Percentiles rank a stretch among this genome's conserved stretches.
phyloP scores from a whole-genome alignment of 306 rosid genomes.

The Quercus dentata region DNA sequence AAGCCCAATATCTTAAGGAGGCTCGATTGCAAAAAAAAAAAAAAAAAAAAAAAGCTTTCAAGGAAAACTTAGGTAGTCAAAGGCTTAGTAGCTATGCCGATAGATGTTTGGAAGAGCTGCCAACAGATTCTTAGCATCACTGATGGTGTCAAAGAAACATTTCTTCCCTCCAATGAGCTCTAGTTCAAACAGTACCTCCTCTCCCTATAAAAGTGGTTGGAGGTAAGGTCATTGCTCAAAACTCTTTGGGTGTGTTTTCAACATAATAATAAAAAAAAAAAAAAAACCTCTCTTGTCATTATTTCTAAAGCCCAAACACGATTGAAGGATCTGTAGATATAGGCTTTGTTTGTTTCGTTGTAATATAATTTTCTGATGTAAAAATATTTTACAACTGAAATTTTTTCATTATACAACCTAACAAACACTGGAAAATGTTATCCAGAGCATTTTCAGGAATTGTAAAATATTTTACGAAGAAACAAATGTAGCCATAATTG shows the following conservation, averaged over 20 bases:
- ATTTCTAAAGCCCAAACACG: neutral
- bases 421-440: no score
- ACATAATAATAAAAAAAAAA: no score
- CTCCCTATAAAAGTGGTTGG: neutral
- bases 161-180: neutral
- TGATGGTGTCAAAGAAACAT: neutral
- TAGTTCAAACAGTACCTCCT: conserved; percentile 6
- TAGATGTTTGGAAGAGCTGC: neutral
- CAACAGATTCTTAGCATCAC: neutral
- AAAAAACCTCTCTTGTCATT: neutral
- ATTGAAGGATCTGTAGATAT: neutral
- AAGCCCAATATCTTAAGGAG: neutral
- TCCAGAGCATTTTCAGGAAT: no score
- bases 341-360: no score
- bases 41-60: no score
- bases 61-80: neutral
- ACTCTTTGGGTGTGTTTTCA: no score
- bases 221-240: neutral
- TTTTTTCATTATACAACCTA: no score
- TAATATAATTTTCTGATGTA: no score
- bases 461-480: no score
- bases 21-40: neutral
- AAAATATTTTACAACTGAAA: no score
- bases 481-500: neutral
- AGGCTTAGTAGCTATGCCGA: neutral